Percentiles rank a stretch among this genome's conserved stretches.
Conservation (phyloP, 768 basidiomycete species). For the Cyclocybe aegerita region DNA sequence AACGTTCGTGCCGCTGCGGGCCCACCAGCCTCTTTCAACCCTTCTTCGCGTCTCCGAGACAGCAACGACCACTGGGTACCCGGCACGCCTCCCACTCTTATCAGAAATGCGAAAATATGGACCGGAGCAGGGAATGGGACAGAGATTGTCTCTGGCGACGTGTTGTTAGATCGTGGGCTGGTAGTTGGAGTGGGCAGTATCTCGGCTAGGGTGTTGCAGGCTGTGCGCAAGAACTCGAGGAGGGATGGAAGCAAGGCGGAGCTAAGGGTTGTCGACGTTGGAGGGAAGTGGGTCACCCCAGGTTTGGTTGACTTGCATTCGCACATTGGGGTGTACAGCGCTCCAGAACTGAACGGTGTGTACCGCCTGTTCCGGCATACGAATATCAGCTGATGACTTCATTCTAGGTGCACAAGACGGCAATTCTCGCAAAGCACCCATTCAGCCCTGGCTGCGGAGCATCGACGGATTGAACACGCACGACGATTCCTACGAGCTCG, state of each 20-base stretch:
- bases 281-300: conserved; percentile 60
- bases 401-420: conserved; percentile 45
- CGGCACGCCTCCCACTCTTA: conserved; percentile 52
- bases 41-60: conserved; percentile 6
- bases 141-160: conserved; percentile 56
- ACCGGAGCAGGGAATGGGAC: conserved; percentile 61
- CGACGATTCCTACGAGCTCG: conserved; percentile 56
- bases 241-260: conserved; percentile 3
- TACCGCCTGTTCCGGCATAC: conserved; percentile 2
- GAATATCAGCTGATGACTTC: background rate
- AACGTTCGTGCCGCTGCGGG: conserved; percentile 21
- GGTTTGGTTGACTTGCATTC: conserved; percentile 50
- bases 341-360: conserved; percentile 30
- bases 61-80: conserved; percentile 54
- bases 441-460: conserved; percentile 64
- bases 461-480: conserved; percentile 78
- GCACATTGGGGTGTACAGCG: conserved; percentile 34
- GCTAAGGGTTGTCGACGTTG: conserved; percentile 47
- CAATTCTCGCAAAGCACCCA: conserved; percentile 53
- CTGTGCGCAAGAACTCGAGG: conserved; percentile 7
- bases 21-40: conserved; percentile 19
- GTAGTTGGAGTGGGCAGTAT: conserved; percentile 53
- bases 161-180: conserved; percentile 65
- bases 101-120: conserved; percentile 79
- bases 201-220: conserved; percentile 18